phyloP scores from a whole-genome alignment of 192 early-diverging fungal genomes.

The Entomortierella lignicola region DNA sequence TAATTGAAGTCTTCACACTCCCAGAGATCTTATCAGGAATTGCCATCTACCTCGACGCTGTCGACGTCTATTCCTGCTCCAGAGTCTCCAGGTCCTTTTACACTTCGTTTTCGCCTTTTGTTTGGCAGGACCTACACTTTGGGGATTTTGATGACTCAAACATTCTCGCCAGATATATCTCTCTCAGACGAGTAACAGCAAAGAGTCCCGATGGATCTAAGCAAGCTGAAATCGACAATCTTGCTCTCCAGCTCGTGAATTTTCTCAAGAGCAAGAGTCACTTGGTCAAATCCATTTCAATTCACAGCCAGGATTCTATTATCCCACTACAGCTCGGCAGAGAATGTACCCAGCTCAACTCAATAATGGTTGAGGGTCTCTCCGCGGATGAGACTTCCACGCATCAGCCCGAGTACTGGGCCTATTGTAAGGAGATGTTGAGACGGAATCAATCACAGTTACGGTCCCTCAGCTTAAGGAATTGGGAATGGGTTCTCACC shows the following conservation, averaged over 20 bases:
- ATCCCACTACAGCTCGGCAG: constrained; percentile 7
- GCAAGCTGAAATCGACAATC: no score
- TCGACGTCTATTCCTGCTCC: constrained; percentile 3
- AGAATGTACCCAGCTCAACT: neutral
- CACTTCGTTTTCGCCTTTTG: constrained; percentile 8
- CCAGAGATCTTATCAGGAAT: constrained; percentile 10
- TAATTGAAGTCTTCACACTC: constrained; percentile 9
- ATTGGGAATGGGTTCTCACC: neutral
- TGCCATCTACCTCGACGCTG: neutral
- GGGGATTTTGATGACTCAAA: neutral
- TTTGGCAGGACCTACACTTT: constrained; percentile 27
- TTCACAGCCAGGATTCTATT: constrained; percentile 5
- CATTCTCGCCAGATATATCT: no score
- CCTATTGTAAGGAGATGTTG: constrained; percentile 4
- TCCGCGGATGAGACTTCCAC: neutral
- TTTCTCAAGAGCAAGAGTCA: neutral
- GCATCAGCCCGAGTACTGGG: neutral
- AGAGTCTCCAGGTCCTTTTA: constrained; percentile 3
- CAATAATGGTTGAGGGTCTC: constrained; percentile 8
- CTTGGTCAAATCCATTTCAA: neutral
- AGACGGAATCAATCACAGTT: constrained; percentile 9
- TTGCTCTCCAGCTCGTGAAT: no score
- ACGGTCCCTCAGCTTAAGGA: neutral
- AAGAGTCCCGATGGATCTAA: no score
- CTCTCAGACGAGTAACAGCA: no score